phyloP scores from a whole-genome alignment of 2,329 filamentous ascomycete genomes.

The Cryphonectria nitschkei region DNA sequence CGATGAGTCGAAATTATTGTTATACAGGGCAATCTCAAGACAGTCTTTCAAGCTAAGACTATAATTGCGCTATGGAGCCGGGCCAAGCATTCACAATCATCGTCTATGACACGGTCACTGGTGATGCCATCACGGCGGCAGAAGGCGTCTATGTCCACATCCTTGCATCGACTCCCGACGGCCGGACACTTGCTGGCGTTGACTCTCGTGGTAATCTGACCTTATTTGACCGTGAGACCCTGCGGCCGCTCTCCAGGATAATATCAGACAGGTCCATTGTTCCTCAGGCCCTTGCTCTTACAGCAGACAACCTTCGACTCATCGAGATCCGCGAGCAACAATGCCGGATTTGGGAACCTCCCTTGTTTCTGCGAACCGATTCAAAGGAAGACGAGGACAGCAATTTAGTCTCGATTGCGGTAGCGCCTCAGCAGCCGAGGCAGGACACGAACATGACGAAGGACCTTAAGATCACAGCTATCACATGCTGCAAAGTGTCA shows the following conservation, averaged over 20 bases:
- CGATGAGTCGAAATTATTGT: conserved; percentile 34
- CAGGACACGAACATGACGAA: conserved; percentile 10
- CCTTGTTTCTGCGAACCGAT: conserved; percentile 32
- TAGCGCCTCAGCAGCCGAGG: conserved; percentile 23
- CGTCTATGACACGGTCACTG: conserved; percentile 33
- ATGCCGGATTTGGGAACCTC: conserved; percentile 35
- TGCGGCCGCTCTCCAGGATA: conserved; percentile 31
- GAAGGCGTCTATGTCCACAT: conserved; percentile 26
- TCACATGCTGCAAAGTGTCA: conserved; percentile 22
- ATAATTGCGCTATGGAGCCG: conserved; percentile 27
- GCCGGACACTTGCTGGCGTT: conserved; percentile 36
- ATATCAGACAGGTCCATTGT: conserved; percentile 18
- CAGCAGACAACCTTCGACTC: conserved; percentile 30
- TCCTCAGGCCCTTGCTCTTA: conserved; percentile 30
- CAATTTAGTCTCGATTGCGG: conserved; percentile 25
- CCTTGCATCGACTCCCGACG: conserved; percentile 32
- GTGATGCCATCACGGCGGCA: conserved; percentile 14
- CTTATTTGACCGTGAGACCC: conserved; percentile 36
- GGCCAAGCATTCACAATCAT: conserved; percentile 16
- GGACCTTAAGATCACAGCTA: conserved; percentile 26
- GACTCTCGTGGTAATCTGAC: conserved; percentile 34
- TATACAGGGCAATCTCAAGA: conserved; percentile 28
- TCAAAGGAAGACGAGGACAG: conserved; percentile 28
- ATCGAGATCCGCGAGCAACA: conserved; percentile 32
- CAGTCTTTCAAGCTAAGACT: conserved; percentile 33